Percentiles rank a stretch among this genome's conserved stretches.
phyloP scores from a whole-genome alignment of 169 alveolate species.

The Cryptosporidium tyzzeri region DNA sequence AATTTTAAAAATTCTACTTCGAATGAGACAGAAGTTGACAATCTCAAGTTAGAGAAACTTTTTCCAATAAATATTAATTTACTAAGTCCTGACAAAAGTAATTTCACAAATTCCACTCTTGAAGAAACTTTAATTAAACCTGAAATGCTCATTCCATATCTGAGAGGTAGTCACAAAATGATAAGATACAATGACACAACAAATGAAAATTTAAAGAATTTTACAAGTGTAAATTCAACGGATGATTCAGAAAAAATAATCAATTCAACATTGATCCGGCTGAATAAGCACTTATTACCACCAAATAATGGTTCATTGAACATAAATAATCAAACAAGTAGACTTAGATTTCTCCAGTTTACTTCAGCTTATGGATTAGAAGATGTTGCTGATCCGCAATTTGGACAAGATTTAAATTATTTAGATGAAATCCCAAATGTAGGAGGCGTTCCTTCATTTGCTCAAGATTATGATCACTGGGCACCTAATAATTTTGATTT shows the following conservation, averaged over 20 bases:
- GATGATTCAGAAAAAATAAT: conserved; percentile 30
- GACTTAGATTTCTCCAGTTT: conserved; percentile 37
- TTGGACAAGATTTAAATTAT: neutral
- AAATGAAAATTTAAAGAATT: neutral
- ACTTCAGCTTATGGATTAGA: conserved; percentile 37
- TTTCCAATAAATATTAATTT: neutral
- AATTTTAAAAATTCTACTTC: neutral
- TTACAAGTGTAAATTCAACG: neutral
- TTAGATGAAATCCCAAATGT: conserved; percentile 9
- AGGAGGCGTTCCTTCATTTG: neutral
- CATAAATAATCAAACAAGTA: neutral
- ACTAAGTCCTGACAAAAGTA: neutral
- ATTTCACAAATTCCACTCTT: neutral
- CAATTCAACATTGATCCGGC: conserved; percentile 1
- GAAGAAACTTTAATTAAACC: neutral
- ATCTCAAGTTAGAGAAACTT: neutral
- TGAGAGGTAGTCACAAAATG: conserved; percentile 41
- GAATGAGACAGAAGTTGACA: neutral
- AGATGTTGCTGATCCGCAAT: neutral
- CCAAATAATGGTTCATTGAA: neutral
- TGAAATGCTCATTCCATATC: conserved; percentile 16
- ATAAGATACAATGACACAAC: neutral
- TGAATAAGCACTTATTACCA: neutral
- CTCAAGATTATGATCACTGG: neutral
- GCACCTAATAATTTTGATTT: neutral